Evolutionary conservation across 2,329 filamentous ascomycete genomes (phyloP).

Genomic region (Aspergillus hiratsukae): DNA sequence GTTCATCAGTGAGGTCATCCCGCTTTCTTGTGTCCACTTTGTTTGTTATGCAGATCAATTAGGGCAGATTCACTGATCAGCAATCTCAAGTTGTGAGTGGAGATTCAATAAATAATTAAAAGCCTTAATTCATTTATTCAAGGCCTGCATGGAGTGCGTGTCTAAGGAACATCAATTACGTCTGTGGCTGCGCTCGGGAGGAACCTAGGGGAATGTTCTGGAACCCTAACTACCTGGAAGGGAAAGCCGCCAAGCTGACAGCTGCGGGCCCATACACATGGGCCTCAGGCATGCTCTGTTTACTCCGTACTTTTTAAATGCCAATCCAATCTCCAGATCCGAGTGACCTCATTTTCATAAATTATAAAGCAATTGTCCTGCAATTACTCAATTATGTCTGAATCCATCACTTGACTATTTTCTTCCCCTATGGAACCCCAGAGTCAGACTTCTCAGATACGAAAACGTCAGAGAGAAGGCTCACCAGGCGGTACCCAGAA

Average conservation of each 20-base stretch:
- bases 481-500: background rate
- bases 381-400: background rate
- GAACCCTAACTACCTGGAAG: background rate
- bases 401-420: background rate
- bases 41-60: background rate
- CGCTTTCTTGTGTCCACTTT: background rate
- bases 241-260: background rate
- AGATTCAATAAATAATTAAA: too few relatives aligned
- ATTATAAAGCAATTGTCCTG: background rate
- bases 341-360: background rate
- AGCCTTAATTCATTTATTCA: too few relatives aligned
- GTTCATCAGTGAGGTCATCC: background rate
- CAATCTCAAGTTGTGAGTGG: background rate
- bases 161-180: background rate
- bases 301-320: background rate
- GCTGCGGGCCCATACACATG: background rate
- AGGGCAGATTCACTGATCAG: background rate
- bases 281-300: background rate
- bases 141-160: too few relatives aligned
- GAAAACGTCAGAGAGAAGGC: background rate
- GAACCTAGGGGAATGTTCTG: background rate
- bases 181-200: background rate
- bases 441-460: background rate
- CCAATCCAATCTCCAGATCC: background rate
- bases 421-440: background rate